Evolutionary conservation across 495 filamentous ascomycete genomes (phyloP).

Genomic region (Aspergillus affinis): DNA sequence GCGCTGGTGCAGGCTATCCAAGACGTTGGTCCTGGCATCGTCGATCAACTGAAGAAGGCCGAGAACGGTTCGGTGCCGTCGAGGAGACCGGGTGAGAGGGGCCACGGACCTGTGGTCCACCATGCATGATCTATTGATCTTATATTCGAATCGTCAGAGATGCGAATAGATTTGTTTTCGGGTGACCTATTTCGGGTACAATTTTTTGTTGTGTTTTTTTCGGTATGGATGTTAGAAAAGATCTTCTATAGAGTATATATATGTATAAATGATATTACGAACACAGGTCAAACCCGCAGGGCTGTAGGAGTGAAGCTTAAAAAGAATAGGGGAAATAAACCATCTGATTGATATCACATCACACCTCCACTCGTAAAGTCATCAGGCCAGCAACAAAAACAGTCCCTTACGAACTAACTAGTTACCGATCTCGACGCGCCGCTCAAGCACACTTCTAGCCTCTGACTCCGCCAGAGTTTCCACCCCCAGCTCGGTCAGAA

Average conservation of each 20-base stretch:
- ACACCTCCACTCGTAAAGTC: background rate
- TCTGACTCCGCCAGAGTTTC: slow-evolving; percentile 65
- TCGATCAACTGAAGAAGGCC: slow-evolving; percentile 35
- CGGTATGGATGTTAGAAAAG: background rate
- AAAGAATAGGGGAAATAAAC: background rate
- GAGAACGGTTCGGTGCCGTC: slow-evolving; percentile 11
- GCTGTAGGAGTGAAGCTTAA: background rate
- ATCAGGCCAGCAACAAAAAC: background rate
- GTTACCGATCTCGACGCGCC: slow-evolving; percentile 66
- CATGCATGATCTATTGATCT: slow-evolving; percentile 11
- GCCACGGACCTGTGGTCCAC: slow-evolving; percentile 40
- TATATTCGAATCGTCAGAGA: background rate
- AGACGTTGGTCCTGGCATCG: slow-evolving; percentile 57
- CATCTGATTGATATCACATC: slow-evolving; percentile 2
- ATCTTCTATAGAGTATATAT: background rate
- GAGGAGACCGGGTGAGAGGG: slow-evolving; percentile 32
- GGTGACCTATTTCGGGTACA: background rate
- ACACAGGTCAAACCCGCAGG: background rate
- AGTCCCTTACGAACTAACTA: slow-evolving; percentile 13
- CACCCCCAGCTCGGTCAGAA: slow-evolving; percentile 66
- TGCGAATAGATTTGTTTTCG: background rate
- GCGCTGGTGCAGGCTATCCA: slow-evolving; percentile 71
- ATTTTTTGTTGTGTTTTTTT: too few relatives aligned
- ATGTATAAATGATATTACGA: background rate
- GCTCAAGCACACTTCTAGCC: slow-evolving; percentile 73